Base-by-base conservation (phyloP, 2,329 filamentous ascomycete genomes). In the Tolypocladium tundrense region DNA sequence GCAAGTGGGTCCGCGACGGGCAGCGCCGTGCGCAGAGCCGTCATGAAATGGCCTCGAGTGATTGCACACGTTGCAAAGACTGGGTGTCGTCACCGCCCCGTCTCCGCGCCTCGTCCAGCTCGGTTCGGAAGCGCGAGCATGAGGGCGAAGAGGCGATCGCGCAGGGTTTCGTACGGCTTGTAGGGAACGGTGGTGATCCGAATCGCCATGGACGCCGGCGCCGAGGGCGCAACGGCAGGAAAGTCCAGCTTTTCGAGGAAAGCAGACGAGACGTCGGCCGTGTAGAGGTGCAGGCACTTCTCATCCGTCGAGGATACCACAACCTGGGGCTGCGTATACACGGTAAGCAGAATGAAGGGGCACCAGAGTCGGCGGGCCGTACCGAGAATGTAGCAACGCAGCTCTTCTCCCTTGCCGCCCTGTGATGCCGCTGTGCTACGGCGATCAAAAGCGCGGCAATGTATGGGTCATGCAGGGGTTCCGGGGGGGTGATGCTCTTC, bases 401-500 rank as follows among this genome's bases (percentile, higher is more conserved):
- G 21, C 21, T 51, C 10, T 10, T 19, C 57, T 52, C 37, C 9
- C 35, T 27, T 51, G 35, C 11, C 5, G 3, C 35, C 9, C 3
- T 13, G 35, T 14, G 35, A 4, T 37, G 35, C 5, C 11, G 9
- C n/a, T 57, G 54, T 9, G 58, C 54, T 13, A 54, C 19, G 16
- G 58, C 54, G 50, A 59, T 54, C 33, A 59, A 48, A 13, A 59
- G 37, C 13, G 50, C 58, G 1, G 33, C 41, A 24, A 59, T 57
- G 39, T 59, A 59, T 35, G 58, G 58, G 27, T 59, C 58, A 9
- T 56, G 51, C 2, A 56, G 11, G 13, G 58, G 58, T 9, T 54
- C 27, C 3, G 13, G 4, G 24, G 58, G 58, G 16, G 27, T 50
- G 35, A 57, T 19, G 4, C 24, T 35, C 31, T 59, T 41, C 35